Evolutionary conservation across 148 eudicot genomes (phyloP).

Genomic region (Spergularia bocconei): DNA sequence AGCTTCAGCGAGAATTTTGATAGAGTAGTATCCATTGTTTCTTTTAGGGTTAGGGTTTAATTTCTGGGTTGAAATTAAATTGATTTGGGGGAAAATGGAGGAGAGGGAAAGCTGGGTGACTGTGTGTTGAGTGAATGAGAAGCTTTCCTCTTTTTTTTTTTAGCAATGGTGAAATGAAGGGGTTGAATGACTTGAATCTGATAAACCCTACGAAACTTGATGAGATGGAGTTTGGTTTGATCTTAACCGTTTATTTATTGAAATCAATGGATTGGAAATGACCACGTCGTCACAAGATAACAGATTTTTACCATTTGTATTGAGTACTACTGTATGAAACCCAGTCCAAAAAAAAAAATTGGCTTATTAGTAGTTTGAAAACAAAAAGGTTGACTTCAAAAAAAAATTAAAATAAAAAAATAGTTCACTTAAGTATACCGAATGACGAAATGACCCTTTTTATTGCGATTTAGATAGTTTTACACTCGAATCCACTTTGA

Average conservation of each 20-base stretch:
- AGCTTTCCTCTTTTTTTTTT: no score
- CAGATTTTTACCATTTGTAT: no score
- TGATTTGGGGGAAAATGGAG: slow-evolving; percentile 1
- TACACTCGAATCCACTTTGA: no score
- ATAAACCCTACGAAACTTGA: background rate
- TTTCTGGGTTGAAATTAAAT: background rate
- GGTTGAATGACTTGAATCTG: background rate
- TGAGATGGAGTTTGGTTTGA: background rate
- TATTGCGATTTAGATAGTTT: no score
- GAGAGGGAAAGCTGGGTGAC: background rate
- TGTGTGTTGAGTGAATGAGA: background rate
- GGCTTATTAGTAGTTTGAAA: no score
- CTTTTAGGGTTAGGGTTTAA: slow-evolving; percentile 15
- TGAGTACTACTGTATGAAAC: no score
- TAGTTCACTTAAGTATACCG: no score
- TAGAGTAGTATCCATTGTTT: slow-evolving; percentile 30
- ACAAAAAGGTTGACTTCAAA: no score
- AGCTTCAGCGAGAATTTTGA: slow-evolving; percentile 31
- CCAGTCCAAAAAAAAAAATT: no score
- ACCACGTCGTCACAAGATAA: background rate
- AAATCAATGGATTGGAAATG: background rate
- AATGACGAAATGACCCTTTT: no score
- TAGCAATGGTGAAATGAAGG: background rate
- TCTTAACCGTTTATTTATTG: no score
- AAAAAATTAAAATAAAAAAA: no score